Conservation (phyloP, 2,329 filamentous ascomycete genomes). For the Calonectria fujianensis region DNA sequence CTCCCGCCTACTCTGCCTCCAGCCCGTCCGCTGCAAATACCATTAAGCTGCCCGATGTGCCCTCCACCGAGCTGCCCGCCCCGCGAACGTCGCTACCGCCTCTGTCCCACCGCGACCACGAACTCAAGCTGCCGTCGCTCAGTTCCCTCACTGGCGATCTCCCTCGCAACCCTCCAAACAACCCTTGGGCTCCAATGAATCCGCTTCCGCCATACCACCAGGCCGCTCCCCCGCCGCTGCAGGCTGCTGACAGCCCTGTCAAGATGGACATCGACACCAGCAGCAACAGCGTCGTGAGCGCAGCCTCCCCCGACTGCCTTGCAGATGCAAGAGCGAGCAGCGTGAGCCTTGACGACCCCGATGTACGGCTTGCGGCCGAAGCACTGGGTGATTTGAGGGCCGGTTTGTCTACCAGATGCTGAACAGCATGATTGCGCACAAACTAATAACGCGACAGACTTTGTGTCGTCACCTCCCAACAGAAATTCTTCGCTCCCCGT, state of each 20-base stretch:
- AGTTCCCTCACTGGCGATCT: conserved; percentile 60
- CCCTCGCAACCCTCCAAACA: conserved; percentile 48
- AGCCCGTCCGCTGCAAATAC: conserved; percentile 45
- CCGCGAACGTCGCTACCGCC: conserved; percentile 51
- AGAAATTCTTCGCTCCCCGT: conserved; percentile 65
- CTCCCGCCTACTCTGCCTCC: conserved; percentile 51
- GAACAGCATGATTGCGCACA: conserved; percentile 30
- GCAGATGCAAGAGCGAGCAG: conserved; percentile 68
- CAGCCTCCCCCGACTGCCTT: conserved; percentile 68
- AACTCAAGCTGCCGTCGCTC: conserved; percentile 60
- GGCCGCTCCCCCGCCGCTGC: conserved; percentile 49
- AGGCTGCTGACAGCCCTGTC: conserved; percentile 66
- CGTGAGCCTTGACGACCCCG: conserved; percentile 78
- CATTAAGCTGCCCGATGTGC: conserved; percentile 57
- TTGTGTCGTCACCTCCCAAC: conserved; percentile 77
- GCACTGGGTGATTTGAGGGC: conserved; percentile 84
- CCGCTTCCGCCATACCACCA: conserved; percentile 67
- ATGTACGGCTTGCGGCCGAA: conserved; percentile 83
- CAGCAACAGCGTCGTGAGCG: conserved; percentile 63
- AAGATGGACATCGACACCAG: conserved; percentile 69
- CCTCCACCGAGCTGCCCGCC: conserved; percentile 51
- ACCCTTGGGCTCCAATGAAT: conserved; percentile 69
- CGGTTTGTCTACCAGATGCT: conserved; percentile 67
- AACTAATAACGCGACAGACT: conserved; percentile 68
- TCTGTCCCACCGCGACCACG: conserved; percentile 52